Evolutionary conservation across 345 rosid genomes (phyloP).

Genomic region (Gossypium bickii): DNA sequence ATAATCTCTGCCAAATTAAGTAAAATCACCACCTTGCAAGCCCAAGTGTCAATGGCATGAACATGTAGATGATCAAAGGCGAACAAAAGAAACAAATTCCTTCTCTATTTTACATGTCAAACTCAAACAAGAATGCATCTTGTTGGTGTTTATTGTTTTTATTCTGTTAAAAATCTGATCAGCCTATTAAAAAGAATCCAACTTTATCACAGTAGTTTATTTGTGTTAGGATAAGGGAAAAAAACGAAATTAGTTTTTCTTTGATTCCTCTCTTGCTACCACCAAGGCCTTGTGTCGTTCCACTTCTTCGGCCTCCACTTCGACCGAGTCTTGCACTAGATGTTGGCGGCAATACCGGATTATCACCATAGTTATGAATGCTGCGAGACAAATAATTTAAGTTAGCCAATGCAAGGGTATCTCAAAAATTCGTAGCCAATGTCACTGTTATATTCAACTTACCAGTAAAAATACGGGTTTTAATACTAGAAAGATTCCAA

Average conservation of each 20-base stretch:
- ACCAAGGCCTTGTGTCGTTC: conserved; percentile 46
- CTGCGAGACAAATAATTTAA: conserved; percentile 33
- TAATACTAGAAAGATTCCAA: conserved; percentile 84
- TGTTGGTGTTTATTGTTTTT: background rate
- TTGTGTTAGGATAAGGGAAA: background rate
- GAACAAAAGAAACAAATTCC: background rate
- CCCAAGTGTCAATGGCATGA: too few relatives aligned
- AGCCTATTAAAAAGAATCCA: background rate
- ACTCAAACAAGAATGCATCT: background rate
- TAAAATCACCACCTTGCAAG: too few relatives aligned
- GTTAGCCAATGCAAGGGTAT: background rate
- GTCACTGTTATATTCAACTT: background rate
- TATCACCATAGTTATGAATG: conserved; percentile 68
- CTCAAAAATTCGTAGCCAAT: background rate
- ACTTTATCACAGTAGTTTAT: background rate
- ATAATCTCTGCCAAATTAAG: too few relatives aligned
- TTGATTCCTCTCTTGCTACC: conserved; percentile 16
- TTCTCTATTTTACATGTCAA: background rate
- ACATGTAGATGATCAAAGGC: too few relatives aligned
- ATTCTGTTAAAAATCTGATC: background rate
- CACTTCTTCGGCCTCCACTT: conserved; percentile 25
- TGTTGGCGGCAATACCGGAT: conserved; percentile 59
- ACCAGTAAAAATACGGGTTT: conserved; percentile 80
- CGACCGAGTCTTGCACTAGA: conserved; percentile 30
- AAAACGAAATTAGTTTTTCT: conserved; percentile 3